Conservation (phyloP, 352 stramenopile genomes). For the Saprolegnia diclina region DNA sequence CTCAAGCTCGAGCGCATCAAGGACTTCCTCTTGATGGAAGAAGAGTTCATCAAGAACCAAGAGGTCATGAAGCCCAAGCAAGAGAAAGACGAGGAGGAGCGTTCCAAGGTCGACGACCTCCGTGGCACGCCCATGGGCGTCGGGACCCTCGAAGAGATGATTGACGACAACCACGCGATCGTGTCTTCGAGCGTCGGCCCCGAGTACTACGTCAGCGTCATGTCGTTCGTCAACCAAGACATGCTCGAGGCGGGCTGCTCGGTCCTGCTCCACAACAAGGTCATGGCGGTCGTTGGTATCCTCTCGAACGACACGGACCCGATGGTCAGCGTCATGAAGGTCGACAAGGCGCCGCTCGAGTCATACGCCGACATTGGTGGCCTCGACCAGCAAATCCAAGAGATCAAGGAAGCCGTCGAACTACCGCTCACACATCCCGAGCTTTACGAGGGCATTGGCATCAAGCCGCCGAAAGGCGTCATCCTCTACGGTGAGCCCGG, state of each 20-base stretch:
- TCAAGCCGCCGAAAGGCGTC: slow-evolving; percentile 98
- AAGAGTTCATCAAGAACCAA: slow-evolving; percentile 99
- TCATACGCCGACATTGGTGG: slow-evolving; percentile 99
- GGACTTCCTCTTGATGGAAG: slow-evolving; percentile 99
- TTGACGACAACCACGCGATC: slow-evolving; percentile 99
- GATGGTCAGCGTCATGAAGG: slow-evolving; percentile 99
- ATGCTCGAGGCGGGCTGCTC: slow-evolving; percentile 98
- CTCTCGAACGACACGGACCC: slow-evolving; percentile 98
- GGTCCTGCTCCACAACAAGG: slow-evolving; percentile 99
- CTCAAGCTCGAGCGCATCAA: slow-evolving; percentile 99
- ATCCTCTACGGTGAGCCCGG: slow-evolving; percentile 99
- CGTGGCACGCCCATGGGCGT: slow-evolving; percentile 97
- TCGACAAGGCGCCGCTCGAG: slow-evolving; percentile 98
- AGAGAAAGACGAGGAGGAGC: slow-evolving; percentile 98
- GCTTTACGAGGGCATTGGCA: slow-evolving; percentile 99
- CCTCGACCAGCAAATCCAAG: slow-evolving; percentile 96
- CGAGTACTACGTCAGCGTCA: slow-evolving; percentile 99
- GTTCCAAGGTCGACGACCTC: slow-evolving; percentile 98
- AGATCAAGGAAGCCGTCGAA: slow-evolving; percentile 94
- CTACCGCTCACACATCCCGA: slow-evolving; percentile 98
- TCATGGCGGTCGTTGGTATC: slow-evolving; percentile 99
- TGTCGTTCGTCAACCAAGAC: slow-evolving; percentile 99
- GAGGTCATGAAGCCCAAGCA: slow-evolving; percentile 99
- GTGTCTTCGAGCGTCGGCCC: slow-evolving; percentile 96
- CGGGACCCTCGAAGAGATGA: slow-evolving; percentile 99